A percentile compares a stretch with the other conserved stretches of the same genome.
These are phyloP conservation scores for Sonneratia alba DNA, from an alignment of 345 rosid species.

Conservation along the genomic window DNA sequence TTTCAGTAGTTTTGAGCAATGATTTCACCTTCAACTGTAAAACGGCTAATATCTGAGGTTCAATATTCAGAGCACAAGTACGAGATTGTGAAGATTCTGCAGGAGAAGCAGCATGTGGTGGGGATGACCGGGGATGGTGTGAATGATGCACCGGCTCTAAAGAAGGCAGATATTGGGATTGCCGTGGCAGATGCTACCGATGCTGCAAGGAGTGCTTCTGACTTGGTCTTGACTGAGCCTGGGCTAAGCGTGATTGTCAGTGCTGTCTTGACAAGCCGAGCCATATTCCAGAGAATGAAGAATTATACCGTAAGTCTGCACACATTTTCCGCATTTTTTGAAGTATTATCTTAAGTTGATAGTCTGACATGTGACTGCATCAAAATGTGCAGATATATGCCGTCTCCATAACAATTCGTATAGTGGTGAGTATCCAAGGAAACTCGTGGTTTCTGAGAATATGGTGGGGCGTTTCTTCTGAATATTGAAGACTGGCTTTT, in stretches of 20 bases:
- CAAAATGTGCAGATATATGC: conserved; percentile 75
- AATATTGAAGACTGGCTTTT: background rate
- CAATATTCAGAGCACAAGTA: conserved; percentile 76
- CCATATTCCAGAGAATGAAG: conserved; percentile 93
- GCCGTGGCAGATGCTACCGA: conserved; percentile 96
- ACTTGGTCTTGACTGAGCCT: conserved; percentile 90
- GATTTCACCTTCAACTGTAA: no score
- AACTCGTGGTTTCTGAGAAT: background rate
- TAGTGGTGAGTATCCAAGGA: conserved; percentile 55
- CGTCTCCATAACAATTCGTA: conserved; percentile 85
- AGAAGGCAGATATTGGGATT: conserved; percentile 96
- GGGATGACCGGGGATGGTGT: conserved; percentile 99
- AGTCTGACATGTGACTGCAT: conserved; percentile 18
- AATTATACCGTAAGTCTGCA: conserved; percentile 63
- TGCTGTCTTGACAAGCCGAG: conserved; percentile 96
- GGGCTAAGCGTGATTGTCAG: conserved; percentile 90
- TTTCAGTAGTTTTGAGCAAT: no score
- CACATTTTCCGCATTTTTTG: background rate
- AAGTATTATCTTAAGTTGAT: background rate
- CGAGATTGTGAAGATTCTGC: conserved; percentile 82
- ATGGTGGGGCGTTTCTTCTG: background rate
- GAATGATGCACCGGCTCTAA: conserved; percentile 95
- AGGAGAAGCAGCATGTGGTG: conserved; percentile 91
- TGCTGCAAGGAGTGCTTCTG: conserved; percentile 94
- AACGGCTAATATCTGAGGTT: background rate